phyloP scores from a whole-genome alignment of 225 moss, liverwort and hornwort genomes.

The Polytrichum commune region DNA sequence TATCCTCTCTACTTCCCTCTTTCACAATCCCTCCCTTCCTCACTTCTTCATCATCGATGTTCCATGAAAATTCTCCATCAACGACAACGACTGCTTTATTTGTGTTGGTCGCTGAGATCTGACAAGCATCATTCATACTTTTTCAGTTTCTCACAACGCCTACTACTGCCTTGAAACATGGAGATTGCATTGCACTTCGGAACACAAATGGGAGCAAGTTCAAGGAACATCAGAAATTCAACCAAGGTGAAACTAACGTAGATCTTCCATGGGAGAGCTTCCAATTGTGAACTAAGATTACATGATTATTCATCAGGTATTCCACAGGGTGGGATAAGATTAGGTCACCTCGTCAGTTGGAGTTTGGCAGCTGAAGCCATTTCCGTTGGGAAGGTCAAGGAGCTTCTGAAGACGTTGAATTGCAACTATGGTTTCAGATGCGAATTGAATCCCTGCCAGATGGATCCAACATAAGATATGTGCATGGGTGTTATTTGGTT shows the following conservation, averaged over 20 bases:
- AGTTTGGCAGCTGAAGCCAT: slow-evolving; percentile 17
- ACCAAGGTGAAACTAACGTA: neutral
- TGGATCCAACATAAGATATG: neutral
- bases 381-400: slow-evolving; percentile 43
- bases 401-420: slow-evolving; percentile 37
- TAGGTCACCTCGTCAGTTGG: slow-evolving; percentile 15
- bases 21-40: too few species aligned
- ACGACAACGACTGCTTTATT: slow-evolving; percentile 18
- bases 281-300: neutral
- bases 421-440: slow-evolving; percentile 33
- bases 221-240: neutral
- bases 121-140: neutral
- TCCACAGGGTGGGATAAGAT: neutral
- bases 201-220: neutral
- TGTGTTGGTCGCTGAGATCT: slow-evolving; percentile 22
- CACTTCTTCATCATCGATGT: slow-evolving; percentile 11
- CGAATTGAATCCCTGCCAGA: slow-evolving; percentile 20
- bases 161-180: neutral
- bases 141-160: neutral
- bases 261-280: too few species aligned
- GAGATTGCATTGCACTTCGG: neutral
- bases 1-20: too few species aligned
- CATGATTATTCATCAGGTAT: neutral
- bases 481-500: neutral
- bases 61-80: slow-evolving; percentile 42